Evolutionary conservation across 768 basidiomycete genomes (phyloP), one percentile per base, ranked within the genome.

Genomic region (Mrakia frigida): DNA sequence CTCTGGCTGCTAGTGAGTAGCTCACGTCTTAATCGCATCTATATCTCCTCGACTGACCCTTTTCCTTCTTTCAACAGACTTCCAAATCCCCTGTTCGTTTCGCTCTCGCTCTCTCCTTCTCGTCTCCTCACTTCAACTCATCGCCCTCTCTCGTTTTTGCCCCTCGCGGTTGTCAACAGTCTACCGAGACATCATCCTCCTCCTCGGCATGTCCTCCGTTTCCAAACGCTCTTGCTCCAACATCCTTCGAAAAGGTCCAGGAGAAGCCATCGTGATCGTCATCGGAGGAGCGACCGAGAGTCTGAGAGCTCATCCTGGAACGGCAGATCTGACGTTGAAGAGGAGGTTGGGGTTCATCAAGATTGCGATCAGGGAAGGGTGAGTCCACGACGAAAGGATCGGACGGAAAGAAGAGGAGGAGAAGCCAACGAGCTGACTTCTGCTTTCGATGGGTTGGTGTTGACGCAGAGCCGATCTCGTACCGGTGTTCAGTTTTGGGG

Each of bases 401-500:
- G 16, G 21, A 7, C 63, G 18, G 14, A 50, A 3, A 14, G 46
- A 50, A 21, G 46, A 14, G n/a, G n/a, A n/a, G n/a, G 13, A 50
- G 43, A 46, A 16, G 46, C 46, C 21, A 18, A 50, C 23, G 65
- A 68, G n/a, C 63, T 67, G 35, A 67, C 43, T 41, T 35, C 1
- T 41, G 73, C 5, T 3, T 35, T 67, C n/a, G n/a, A 31, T 35
- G 60, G 4, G 28, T 31, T 63, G 65, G 52, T 21, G 5, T n/a
- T 61, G 73, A 33, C 68, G 21, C 79, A 94, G 94, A 73, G 97
- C 97, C 53, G 93, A 95, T 81, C 86, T 99, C 16, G 97, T 99
- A 0, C 97, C 97, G 0, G 95, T 98, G 4, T 98, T 99, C 82
- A 95, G 93, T 7, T 99, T 99, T 80, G 97, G 97, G 18, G 97